phyloP scores from a whole-genome alignment of 169 alveolate species.

The Eimeria necatrix region DNA sequence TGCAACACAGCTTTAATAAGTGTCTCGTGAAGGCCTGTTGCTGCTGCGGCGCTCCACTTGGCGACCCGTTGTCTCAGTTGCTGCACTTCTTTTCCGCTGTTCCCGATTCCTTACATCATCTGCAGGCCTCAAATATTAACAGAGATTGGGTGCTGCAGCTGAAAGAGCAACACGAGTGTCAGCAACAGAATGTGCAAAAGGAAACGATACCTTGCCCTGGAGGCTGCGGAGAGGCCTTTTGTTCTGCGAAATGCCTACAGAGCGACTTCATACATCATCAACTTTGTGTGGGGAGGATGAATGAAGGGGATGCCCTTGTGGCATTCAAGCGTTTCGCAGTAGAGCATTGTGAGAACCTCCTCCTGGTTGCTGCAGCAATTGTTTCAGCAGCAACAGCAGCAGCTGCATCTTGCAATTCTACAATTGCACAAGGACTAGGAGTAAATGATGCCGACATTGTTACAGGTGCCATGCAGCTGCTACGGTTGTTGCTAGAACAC shows the following conservation, averaged over 20 bases:
- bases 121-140: constrained; percentile 31
- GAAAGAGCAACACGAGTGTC: constrained; percentile 6
- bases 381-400: constrained; percentile 51
- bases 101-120: constrained; percentile 5
- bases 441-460: not conserved
- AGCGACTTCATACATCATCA: constrained; percentile 32
- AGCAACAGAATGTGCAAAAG: not conserved
- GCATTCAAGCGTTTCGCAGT: constrained; percentile 45
- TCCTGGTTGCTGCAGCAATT: constrained; percentile 65
- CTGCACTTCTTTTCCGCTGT: constrained; percentile 53
- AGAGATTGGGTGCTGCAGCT: constrained; percentile 17
- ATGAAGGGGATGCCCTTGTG: constrained; percentile 39
- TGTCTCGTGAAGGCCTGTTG: constrained; percentile 61
- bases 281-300: constrained; percentile 52
- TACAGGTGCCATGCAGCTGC: constrained; percentile 60
- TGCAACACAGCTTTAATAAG: constrained; percentile 58
- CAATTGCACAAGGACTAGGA: not conserved
- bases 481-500: constrained; percentile 52
- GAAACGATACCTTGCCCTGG: constrained; percentile 54
- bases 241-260: constrained; percentile 14
- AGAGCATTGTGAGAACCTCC: constrained; percentile 64
- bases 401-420: not conserved
- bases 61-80: constrained; percentile 34
- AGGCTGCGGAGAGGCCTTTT: constrained; percentile 67
- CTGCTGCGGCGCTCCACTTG: constrained; percentile 33